Evolutionary conservation across 257 asterid species (phyloP).

Genomic region (Forsythia viridissima): DNA sequence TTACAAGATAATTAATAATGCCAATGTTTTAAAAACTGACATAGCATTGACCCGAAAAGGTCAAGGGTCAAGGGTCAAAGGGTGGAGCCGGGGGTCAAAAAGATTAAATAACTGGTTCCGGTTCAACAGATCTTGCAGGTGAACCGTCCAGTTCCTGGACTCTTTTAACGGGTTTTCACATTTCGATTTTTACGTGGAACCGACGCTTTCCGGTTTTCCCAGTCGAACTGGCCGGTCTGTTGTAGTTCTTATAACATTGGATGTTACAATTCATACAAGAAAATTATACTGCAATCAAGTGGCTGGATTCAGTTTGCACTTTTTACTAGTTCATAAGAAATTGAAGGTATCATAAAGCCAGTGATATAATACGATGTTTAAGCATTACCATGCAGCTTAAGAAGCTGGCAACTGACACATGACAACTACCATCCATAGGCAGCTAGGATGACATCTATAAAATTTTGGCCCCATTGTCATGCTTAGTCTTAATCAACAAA

Average conservation of each 20-base stretch:
- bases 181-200: not conserved
- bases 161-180: not conserved
- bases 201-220: not conserved
- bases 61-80: not conserved
- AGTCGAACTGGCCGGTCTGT: not conserved
- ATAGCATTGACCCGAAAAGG: not conserved
- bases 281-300: not conserved
- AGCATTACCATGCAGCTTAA: not conserved
- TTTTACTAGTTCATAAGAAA: not conserved
- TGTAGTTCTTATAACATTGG: not conserved
- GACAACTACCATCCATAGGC: no score
- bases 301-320: not conserved
- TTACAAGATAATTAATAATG: not conserved
- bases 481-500: not conserved
- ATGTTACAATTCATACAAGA: not conserved
- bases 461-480: not conserved
- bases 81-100: not conserved
- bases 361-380: not conserved
- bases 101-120: not conserved
- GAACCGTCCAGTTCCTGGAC: not conserved
- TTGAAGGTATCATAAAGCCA: not conserved
- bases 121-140: not conserved
- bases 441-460: not conserved
- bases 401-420: not conserved
- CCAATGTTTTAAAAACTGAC: not conserved